A percentile compares a stretch with the other conserved stretches of the same genome.
phyloP scores from a whole-genome alignment of 2,329 filamentous ascomycete species.

The Colletotrichum camelliae region DNA sequence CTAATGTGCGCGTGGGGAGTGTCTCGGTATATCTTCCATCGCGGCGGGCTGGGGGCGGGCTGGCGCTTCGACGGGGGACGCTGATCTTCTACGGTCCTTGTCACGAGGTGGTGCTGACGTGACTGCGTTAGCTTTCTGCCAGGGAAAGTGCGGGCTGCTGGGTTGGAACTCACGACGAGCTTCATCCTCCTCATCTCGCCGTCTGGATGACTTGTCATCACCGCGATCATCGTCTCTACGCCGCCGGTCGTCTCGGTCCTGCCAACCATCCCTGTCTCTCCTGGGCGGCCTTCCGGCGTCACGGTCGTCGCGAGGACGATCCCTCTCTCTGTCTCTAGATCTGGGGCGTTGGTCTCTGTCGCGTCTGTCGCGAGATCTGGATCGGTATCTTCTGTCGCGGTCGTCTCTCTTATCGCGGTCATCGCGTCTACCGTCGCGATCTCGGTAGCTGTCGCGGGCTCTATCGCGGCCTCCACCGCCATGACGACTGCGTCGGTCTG shows the following conservation, averaged over 20 bases:
- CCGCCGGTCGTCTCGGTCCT: slow-evolving; percentile 31
- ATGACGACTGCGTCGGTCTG: slow-evolving; percentile 40
- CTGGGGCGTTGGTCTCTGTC: slow-evolving; percentile 28
- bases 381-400: slow-evolving; percentile 34
- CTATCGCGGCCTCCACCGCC: slow-evolving; percentile 35
- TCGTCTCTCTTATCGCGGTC: slow-evolving; percentile 25
- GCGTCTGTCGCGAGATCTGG: slow-evolving; percentile 38
- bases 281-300: slow-evolving; percentile 41
- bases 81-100: slow-evolving; percentile 39
- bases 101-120: slow-evolving; percentile 14
- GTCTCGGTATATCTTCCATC: slow-evolving; percentile 25
- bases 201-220: slow-evolving; percentile 26
- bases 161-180: background rate
- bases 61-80: slow-evolving; percentile 32
- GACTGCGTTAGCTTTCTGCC: background rate
- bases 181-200: slow-evolving; percentile 24
- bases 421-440: slow-evolving; percentile 31
- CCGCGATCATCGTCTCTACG: slow-evolving; percentile 28
- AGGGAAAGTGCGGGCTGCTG: fast-evolving
- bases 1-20: slow-evolving; percentile 36
- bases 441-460: slow-evolving; percentile 31
- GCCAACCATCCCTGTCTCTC: slow-evolving; percentile 36
- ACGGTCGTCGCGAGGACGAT: slow-evolving; percentile 36
- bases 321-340: slow-evolving; percentile 38
- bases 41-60: slow-evolving; percentile 22